Conservation (phyloP, 1,284 basidiomycete species). For the Pyrrhoderma noxium region DNA sequence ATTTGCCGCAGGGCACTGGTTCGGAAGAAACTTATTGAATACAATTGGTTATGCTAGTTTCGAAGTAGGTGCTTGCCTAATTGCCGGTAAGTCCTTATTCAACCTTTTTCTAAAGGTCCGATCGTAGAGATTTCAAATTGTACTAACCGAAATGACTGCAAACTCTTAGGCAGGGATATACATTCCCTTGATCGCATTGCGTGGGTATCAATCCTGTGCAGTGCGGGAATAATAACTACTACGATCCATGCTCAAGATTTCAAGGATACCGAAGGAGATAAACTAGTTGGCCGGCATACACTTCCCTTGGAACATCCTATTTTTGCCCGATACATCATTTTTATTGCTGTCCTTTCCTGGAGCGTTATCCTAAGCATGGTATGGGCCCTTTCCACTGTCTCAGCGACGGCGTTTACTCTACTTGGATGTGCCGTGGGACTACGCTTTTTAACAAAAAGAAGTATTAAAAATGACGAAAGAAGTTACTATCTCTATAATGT, state of each 20-base stretch:
- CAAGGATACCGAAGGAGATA: slow-evolving; percentile 35
- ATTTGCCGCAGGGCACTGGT: slow-evolving; percentile 21
- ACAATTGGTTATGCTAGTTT: slow-evolving; percentile 27
- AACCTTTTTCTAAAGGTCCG: too few relatives aligned
- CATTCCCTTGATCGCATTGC: slow-evolving; percentile 22
- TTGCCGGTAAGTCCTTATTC: slow-evolving; percentile 26
- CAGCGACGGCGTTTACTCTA: slow-evolving; percentile 2
- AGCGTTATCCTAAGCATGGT: slow-evolving; percentile 11
- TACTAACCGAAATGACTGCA: slow-evolving; percentile 1
- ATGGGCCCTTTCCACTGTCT: slow-evolving; percentile 4
- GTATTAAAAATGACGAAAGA: slow-evolving; percentile 12
- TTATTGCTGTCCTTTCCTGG: slow-evolving; percentile 12
- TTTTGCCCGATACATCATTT: slow-evolving; percentile 9
- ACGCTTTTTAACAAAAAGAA: slow-evolving; percentile 4
- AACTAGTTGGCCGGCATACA: slow-evolving; percentile 30
- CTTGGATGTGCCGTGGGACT: slow-evolving; percentile 11
- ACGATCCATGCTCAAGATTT: slow-evolving; percentile 39
- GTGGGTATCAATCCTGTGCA: slow-evolving; percentile 23
- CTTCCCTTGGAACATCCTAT: slow-evolving; percentile 32
- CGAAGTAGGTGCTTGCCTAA: slow-evolving; percentile 28
- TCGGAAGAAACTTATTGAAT: slow-evolving; percentile 28
- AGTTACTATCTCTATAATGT: slow-evolving; percentile 17
- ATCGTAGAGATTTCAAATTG: neutral
- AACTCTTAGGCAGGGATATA: slow-evolving; percentile 20
- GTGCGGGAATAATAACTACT: slow-evolving; percentile 27